Percentiles rank a stretch among this genome's conserved stretches.
phyloP scores from a whole-genome alignment of 192 early-diverging fungal genomes.

The Gigaspora rosea region DNA sequence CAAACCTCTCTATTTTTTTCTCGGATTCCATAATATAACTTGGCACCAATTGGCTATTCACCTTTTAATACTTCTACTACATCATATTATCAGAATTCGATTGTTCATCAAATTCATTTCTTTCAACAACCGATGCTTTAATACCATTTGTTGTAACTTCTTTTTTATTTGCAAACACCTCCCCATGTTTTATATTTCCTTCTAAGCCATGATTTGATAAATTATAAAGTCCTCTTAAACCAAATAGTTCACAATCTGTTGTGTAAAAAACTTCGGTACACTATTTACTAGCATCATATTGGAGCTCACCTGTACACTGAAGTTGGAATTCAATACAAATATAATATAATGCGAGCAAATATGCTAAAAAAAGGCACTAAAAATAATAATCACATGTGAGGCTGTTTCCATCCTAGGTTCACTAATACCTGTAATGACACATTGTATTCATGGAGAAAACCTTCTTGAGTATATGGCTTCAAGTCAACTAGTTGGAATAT shows the following conservation, averaged over 20 bases:
- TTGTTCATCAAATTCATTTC: not conserved
- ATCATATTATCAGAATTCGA: constrained; percentile 34
- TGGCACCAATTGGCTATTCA: constrained; percentile 67
- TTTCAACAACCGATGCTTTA: constrained; percentile 1
- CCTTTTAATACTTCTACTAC: constrained; percentile 39
- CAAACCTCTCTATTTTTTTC: constrained; percentile 83
- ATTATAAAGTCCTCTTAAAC: constrained; percentile 79
- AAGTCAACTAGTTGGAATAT: constrained; percentile 64
- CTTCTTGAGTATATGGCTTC: constrained; percentile 65
- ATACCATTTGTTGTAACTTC: not conserved
- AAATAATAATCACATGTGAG: constrained; percentile 47
- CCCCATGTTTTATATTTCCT: constrained; percentile 36
- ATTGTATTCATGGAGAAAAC: constrained; percentile 54
- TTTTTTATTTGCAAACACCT: constrained; percentile 52
- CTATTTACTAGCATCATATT: constrained; percentile 72
- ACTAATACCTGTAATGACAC: constrained; percentile 65
- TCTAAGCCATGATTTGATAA: constrained; percentile 49
- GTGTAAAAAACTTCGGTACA: constrained; percentile 76
- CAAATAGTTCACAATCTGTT: constrained; percentile 77
- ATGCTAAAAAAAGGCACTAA: not conserved
- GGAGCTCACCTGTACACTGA: constrained; percentile 63
- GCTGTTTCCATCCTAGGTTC: constrained; percentile 49
- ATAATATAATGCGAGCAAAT: not conserved
- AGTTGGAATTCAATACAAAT: not conserved
- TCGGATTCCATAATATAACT: constrained; percentile 72